Evolutionary conservation across 441 rosid genomes (phyloP).

Genomic region (Arabidopsis lyrata): DNA sequence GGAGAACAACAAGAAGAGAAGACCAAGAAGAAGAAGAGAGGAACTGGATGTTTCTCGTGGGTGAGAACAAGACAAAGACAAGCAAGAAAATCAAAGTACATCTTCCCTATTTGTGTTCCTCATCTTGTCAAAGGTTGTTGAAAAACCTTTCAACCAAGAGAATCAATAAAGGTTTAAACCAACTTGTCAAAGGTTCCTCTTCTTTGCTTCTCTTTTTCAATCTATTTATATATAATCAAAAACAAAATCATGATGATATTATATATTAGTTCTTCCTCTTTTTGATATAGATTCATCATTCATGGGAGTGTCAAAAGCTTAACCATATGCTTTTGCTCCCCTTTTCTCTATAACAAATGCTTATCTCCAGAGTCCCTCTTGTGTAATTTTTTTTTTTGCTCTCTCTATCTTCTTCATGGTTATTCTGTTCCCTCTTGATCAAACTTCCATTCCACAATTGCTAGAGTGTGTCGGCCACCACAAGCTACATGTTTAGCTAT

Average conservation of each 20-base stretch:
- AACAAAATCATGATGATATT: slow-evolving; percentile 10
- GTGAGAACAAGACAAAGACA: slow-evolving; percentile 64
- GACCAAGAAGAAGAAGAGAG: slow-evolving; percentile 38
- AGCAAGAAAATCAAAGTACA: slow-evolving; percentile 51
- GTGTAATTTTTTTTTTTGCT: not conserved
- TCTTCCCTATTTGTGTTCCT: slow-evolving; percentile 55
- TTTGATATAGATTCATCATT: slow-evolving; percentile 32
- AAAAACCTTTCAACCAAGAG: slow-evolving; percentile 17
- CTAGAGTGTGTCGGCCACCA: slow-evolving; percentile 95
- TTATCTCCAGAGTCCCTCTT: slow-evolving; percentile 4
- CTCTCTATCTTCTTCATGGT: slow-evolving; percentile 20
- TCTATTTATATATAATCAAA: slow-evolving; percentile 9
- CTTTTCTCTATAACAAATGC: slow-evolving; percentile 35
- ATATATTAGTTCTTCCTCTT: slow-evolving; percentile 28
- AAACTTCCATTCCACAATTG: slow-evolving; percentile 80
- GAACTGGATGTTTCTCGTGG: slow-evolving; percentile 85
- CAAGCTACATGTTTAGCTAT: slow-evolving; percentile 79
- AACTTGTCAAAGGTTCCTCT: not conserved
- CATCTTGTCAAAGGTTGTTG: slow-evolving; percentile 50
- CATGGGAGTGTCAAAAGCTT: slow-evolving; percentile 41
- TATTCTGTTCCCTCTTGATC: slow-evolving; percentile 41
- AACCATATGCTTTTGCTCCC: slow-evolving; percentile 33
- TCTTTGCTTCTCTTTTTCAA: not conserved
- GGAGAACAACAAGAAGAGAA: slow-evolving; percentile 38
- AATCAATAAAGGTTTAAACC: not conserved